These are phyloP conservation scores for Filobasidium uniguttulatum DNA, from an alignment of 1,284 basidiomycete species.

Conservation along the genomic window DNA sequence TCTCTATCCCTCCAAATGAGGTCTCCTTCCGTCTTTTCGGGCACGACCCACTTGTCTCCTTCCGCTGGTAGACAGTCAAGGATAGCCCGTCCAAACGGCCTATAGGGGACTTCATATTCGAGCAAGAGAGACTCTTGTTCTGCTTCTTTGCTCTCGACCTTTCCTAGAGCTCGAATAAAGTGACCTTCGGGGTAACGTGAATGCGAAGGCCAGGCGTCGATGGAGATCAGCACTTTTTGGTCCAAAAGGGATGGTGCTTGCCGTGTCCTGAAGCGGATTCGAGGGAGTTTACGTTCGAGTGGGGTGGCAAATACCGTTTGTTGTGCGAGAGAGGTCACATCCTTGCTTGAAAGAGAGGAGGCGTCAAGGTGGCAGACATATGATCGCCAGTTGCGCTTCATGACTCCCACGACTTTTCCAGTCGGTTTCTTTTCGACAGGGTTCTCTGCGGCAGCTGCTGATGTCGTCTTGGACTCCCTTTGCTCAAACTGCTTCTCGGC, in stretches of 20 bases:
- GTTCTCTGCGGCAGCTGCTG: slow-evolving; percentile 31
- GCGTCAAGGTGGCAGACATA: slow-evolving; percentile 95
- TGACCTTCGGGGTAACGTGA: slow-evolving; percentile 95
- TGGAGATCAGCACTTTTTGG: slow-evolving; percentile 91
- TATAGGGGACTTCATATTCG: slow-evolving; percentile 92
- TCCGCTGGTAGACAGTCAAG: slow-evolving; percentile 78
- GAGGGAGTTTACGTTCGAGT: slow-evolving; percentile 77
- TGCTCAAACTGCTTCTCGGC: slow-evolving; percentile 40
- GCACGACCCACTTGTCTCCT: slow-evolving; percentile 88
- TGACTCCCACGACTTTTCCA: slow-evolving; percentile 76
- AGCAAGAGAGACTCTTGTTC: slow-evolving; percentile 89
- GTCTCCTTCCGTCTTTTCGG: slow-evolving; percentile 49
- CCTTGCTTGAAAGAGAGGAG: slow-evolving; percentile 66
- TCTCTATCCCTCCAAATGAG: slow-evolving; percentile 71
- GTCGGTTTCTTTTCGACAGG: slow-evolving; percentile 54
- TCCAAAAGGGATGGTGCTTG: slow-evolving; percentile 77
- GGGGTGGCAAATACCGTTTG: slow-evolving; percentile 94
- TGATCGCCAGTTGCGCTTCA: slow-evolving; percentile 92
- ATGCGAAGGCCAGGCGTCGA: slow-evolving; percentile 77
- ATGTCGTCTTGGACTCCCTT: slow-evolving; percentile 27
- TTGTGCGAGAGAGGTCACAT: slow-evolving; percentile 64
- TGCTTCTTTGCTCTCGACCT: slow-evolving; percentile 84
- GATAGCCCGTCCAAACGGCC: slow-evolving; percentile 91
- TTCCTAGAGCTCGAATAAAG: slow-evolving; percentile 84
- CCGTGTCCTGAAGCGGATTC: slow-evolving; percentile 84